Base-by-base conservation (phyloP, 1,284 basidiomycete genomes). In the Cryptococcus amylolentus region DNA sequence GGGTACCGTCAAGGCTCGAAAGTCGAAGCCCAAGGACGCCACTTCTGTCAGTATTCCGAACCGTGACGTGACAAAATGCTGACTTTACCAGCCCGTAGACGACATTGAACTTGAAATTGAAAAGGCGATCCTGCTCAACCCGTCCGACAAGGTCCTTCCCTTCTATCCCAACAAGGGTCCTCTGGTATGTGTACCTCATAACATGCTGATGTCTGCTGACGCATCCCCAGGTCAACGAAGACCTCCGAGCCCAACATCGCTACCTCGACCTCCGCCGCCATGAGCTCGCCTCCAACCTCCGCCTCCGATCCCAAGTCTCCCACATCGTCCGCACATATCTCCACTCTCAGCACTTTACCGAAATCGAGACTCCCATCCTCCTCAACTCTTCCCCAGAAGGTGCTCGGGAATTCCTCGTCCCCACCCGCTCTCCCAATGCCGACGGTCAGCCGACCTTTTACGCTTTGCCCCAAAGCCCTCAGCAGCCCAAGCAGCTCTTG, bases 401-500 rank as follows among this genome's bases (percentile, higher is more conserved):
- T 31, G 93, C 93, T 0, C 83, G 93, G 60, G 94, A 97, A 72
- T 97, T 92, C 71, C 84, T 97, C 45, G 93, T 97, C 42, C 93
- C 94, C 31, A 86, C 88, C n/a, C 86, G 94, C 49, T 62, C 63
- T 10, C 53, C 58, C 20, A 48, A 55, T 12, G 31, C n/a, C 20
- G 39, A 50, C 8, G 57, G 61, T 13, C 35, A 58, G 9, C 81
- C 92, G 3, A 79, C 82, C 28, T 96, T 95, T 75, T 97, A 93
- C 72, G 90, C 93, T 0, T 83, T 97, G 44, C 88, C 90, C 13
- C 93, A 97, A 78, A 95, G 91, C 0, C 94, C 93, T 1, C 94
- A 97, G 73, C 93, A 96, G 77, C 91, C 92, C 1, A 97, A 97
- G 76, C 93, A 97, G 75, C 82, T 97, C 4, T 82, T 97, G 54